Conservation (phyloP, 148 eudicot species). For the Rhododendron griersonianum region DNA sequence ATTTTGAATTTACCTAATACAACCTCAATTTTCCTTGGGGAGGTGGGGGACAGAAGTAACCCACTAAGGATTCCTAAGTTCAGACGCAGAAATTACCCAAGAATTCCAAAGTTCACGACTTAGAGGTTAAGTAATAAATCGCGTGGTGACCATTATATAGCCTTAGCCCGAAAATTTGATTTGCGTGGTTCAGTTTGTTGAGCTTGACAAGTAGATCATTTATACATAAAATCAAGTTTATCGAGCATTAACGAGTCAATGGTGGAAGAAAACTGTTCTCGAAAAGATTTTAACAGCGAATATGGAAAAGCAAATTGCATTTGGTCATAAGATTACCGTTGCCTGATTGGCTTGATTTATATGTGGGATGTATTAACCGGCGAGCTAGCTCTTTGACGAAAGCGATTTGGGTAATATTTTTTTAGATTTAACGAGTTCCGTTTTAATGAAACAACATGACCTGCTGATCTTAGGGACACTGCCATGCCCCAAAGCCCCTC, state of each 20-base stretch:
- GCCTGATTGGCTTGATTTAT: neutral
- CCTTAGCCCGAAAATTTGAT: neutral
- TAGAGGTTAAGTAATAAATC: neutral
- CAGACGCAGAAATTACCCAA: neutral
- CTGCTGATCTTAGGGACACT: neutral
- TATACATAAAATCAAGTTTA: neutral
- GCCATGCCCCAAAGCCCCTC: neutral
- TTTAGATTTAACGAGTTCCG: neutral
- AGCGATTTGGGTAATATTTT: neutral
- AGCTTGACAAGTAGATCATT: neutral
- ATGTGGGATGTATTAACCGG: neutral
- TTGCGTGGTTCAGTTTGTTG: neutral
- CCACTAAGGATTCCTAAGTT: neutral
- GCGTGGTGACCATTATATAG: neutral
- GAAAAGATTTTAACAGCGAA: neutral
- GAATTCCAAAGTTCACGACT: neutral
- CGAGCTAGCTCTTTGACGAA: neutral
- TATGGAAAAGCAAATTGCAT: neutral
- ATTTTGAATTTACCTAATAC: neutral
- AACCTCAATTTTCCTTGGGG: neutral
- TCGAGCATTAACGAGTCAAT: neutral
- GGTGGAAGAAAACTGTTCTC: neutral
- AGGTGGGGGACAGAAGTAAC: neutral
- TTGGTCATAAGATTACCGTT: neutral
- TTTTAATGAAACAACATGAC: neutral